Evolutionary conservation across 2,329 filamentous ascomycete genomes (phyloP).

Genomic region (Neocatenulostroma microsporum): DNA sequence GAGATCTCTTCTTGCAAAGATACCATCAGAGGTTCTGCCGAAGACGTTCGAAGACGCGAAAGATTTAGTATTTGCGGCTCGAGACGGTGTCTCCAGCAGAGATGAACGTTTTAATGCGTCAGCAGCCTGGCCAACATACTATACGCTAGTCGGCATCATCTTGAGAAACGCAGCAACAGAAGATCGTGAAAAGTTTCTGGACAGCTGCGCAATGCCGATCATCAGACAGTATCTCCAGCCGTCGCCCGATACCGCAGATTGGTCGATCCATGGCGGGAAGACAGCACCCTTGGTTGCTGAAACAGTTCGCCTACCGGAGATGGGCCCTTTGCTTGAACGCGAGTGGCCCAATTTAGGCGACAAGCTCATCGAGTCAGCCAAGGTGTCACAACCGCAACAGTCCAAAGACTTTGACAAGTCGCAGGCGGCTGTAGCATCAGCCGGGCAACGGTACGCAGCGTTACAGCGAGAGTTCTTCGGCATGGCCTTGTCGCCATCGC

Average conservation of each 20-base stretch:
- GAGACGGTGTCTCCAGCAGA: slow-evolving; percentile 61
- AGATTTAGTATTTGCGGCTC: slow-evolving; percentile 59
- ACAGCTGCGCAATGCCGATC: slow-evolving; percentile 45
- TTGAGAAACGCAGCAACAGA: slow-evolving; percentile 31
- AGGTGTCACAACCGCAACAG: slow-evolving; percentile 70
- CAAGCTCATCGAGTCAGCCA: slow-evolving; percentile 58
- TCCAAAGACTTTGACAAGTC: slow-evolving; percentile 68
- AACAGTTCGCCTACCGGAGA: slow-evolving; percentile 13
- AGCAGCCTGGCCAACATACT: slow-evolving; percentile 68
- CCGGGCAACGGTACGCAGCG: slow-evolving; percentile 57
- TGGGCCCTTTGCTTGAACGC: slow-evolving; percentile 35
- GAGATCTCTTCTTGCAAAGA: slow-evolving; percentile 49
- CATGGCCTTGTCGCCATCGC: slow-evolving; percentile 16
- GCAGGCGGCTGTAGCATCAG: slow-evolving; percentile 59
- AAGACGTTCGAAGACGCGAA: slow-evolving; percentile 46
- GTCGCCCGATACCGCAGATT: slow-evolving; percentile 38
- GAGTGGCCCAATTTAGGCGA: slow-evolving; percentile 59
- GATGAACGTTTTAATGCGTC: slow-evolving; percentile 66
- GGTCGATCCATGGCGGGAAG: slow-evolving; percentile 44
- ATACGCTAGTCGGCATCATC: slow-evolving; percentile 48
- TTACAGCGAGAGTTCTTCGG: slow-evolving; percentile 40
- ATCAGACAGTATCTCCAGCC: slow-evolving; percentile 47
- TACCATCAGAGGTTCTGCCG: slow-evolving; percentile 53
- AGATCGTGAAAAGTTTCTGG: slow-evolving; percentile 39
- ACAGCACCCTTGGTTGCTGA: slow-evolving; percentile 36